Percentiles rank a stretch among this genome's conserved stretches.
These are phyloP conservation scores for Irpex rosettiformis DNA, from an alignment of 1,284 basidiomycete species.

Conservation along the genomic window DNA sequence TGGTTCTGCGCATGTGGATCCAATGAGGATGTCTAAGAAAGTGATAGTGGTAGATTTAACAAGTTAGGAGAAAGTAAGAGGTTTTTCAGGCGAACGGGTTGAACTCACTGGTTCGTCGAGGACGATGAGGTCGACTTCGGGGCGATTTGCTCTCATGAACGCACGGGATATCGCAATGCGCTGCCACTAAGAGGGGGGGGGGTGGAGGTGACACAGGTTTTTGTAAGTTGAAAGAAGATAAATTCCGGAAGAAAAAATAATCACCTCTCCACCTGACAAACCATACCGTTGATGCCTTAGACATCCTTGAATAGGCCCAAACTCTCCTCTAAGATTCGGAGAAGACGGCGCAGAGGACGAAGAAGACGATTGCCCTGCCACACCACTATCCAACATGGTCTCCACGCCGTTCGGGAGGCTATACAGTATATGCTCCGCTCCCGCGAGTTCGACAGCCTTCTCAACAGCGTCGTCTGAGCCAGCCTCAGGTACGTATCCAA, in stretches of 20 bases:
- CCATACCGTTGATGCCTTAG: constrained; percentile 47
- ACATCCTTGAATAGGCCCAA: constrained; percentile 17
- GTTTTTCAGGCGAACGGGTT: neutral
- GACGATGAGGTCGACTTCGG: constrained; percentile 73
- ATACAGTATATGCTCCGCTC: constrained; percentile 59
- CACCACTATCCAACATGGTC: constrained; percentile 60
- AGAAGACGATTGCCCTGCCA: neutral
- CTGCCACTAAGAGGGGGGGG: constrained; percentile 67
- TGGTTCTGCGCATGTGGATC: constrained; percentile 79
- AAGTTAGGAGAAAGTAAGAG: neutral
- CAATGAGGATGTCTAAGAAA: constrained; percentile 65
- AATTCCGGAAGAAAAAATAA: constrained; percentile 5
- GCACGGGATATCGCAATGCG: constrained; percentile 78
- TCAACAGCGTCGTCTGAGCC: constrained; percentile 49
- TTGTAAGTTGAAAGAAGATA: constrained; percentile 7
- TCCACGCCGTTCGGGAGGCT: constrained; percentile 62
- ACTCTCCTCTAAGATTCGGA: constrained; percentile 11
- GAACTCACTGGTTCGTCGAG: constrained; percentile 75
- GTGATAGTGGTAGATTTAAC: constrained; percentile 4
- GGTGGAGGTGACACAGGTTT: constrained; percentile 8
- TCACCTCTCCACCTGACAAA: constrained; percentile 74
- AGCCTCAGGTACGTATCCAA: constrained; percentile 65
- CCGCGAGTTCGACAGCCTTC: constrained; percentile 60
- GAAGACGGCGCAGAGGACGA: neutral
- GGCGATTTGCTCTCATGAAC: constrained; percentile 74